A percentile compares a stretch with the other conserved stretches of the same genome.
phyloP scores from a whole-genome alignment of 1,284 basidiomycete species.

The Kalmanozyma brasiliensis region DNA sequence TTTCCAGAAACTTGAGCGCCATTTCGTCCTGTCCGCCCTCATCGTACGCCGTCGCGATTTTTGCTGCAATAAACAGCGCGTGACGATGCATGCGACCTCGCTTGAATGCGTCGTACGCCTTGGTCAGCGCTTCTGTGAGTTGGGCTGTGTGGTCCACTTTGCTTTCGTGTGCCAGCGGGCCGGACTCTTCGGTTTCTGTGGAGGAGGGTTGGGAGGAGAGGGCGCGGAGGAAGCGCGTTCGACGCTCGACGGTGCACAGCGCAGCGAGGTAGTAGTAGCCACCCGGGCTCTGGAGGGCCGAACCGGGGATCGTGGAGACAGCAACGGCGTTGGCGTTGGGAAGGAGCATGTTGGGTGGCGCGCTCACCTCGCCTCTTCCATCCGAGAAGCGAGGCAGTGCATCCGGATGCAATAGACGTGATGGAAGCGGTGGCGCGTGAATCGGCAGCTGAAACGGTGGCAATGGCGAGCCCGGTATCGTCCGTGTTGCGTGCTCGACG shows the following conservation, averaged over 20 bases:
- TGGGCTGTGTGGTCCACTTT: slow-evolving; percentile 54
- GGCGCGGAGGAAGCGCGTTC: slow-evolving; percentile 30
- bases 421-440: slow-evolving; percentile 52
- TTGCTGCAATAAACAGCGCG: slow-evolving; percentile 47
- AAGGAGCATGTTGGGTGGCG: slow-evolving; percentile 34
- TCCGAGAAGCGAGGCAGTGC: slow-evolving; percentile 23
- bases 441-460: slow-evolving; percentile 34
- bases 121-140: slow-evolving; percentile 46
- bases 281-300: slow-evolving; percentile 29
- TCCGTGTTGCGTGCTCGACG: slow-evolving; percentile 38
- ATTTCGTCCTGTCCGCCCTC: slow-evolving; percentile 39
- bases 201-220: slow-evolving; percentile 2
- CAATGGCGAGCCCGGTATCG: slow-evolving; percentile 23
- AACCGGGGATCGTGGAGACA: slow-evolving; percentile 19
- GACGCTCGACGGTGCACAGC: slow-evolving; percentile 57
- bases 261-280: slow-evolving; percentile 59
- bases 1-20: slow-evolving; percentile 59
- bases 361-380: slow-evolving; percentile 13
- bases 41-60: slow-evolving; percentile 50
- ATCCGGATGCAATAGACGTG: slow-evolving; percentile 43
- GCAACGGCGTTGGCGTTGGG: slow-evolving; percentile 43
- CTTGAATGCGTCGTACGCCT: slow-evolving; percentile 57
- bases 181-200: slow-evolving; percentile 12
- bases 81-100: slow-evolving; percentile 21
- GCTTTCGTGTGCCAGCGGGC: slow-evolving; percentile 51